Evolutionary conservation across 257 asterid genomes (phyloP).

Genomic region (Paulownia fortunei): DNA sequence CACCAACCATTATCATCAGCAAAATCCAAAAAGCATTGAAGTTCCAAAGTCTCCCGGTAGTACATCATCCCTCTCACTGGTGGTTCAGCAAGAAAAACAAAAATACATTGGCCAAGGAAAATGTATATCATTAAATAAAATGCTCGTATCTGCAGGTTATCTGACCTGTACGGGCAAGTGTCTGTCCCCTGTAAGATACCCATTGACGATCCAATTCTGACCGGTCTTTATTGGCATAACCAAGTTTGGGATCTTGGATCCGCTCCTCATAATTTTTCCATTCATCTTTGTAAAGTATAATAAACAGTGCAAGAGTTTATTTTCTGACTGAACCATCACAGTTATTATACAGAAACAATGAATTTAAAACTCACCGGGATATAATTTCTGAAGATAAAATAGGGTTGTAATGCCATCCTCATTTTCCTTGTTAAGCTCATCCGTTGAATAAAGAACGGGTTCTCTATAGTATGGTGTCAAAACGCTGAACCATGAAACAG

Average conservation of each 20-base stretch:
- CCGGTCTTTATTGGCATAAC: constrained; percentile 47
- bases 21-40: constrained; percentile 92
- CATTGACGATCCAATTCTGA: constrained; percentile 78
- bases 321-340: constrained; percentile 27
- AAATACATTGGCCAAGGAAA: not conserved
- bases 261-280: constrained; percentile 92
- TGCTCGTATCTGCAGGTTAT: constrained; percentile 12
- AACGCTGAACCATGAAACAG: constrained; percentile 56
- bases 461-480: constrained; percentile 94
- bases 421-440: constrained; percentile 84
- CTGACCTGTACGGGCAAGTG: constrained; percentile 96
- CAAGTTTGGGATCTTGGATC: constrained; percentile 59
- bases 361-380: constrained; percentile 77
- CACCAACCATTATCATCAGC: constrained; percentile 85
- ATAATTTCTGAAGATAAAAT: constrained; percentile 91
- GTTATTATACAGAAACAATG: constrained; percentile 19
- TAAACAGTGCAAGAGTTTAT: constrained; percentile 22
- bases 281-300: constrained; percentile 55
- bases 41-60: constrained; percentile 89
- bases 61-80: constrained; percentile 99
- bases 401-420: constrained; percentile 94
- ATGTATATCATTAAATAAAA: constrained; percentile 11
- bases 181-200: constrained; percentile 99
- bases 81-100: constrained; percentile 26
- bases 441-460: constrained; percentile 90